Base-by-base conservation (phyloP, 495 filamentous ascomycete species). In the Acidomyces sp. region DNA sequence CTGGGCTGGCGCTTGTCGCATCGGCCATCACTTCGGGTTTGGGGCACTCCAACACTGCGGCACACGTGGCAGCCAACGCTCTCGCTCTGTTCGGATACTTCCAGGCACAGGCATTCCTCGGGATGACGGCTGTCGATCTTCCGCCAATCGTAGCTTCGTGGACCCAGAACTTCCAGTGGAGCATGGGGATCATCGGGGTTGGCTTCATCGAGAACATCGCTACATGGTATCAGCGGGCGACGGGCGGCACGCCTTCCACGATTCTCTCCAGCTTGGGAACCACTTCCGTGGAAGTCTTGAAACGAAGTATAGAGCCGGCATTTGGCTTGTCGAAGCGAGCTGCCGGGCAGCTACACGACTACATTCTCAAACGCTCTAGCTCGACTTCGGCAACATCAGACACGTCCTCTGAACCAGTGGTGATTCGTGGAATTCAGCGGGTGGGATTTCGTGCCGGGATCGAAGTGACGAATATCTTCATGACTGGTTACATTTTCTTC, bases 111-210 rank as follows among this genome's bases (percentile, higher is more conserved):
- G 87, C 90, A n/a, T 86, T 97, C 60, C 68, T 94, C 48, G 90
- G 87, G 32, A 80, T 95, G 68, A 81, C 75, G 24, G 70, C 80
- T 10, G 77, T 95, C n/a, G 69, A 70, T 18, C 74, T 94, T 36
- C 90, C 90, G 2, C 90, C 90, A 0, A 81, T 93, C 34, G 90
- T 93, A 30, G 72, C 80, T 54, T 70, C 88, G 0, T 97, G 90
- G 90, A 94, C 88, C 0, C 88, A 96, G 66, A 90, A 96, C 55
- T 95, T 96, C 67, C 79, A 88, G 59, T 97, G 90, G 90, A 88
- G 77, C 57, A 92, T 97, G 85, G 90, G 90, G 52, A 87, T 97
- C 54, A 93, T 97, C 54, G 72, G 72, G 37, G 71, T 97, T 42
- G 67, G 68, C 29, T 97, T 96, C 61, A 70, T 96, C 55, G 83